Evolutionary conservation across 75 land plant genomes (phyloP).

Genomic region (Cupressus sempervirens): DNA sequence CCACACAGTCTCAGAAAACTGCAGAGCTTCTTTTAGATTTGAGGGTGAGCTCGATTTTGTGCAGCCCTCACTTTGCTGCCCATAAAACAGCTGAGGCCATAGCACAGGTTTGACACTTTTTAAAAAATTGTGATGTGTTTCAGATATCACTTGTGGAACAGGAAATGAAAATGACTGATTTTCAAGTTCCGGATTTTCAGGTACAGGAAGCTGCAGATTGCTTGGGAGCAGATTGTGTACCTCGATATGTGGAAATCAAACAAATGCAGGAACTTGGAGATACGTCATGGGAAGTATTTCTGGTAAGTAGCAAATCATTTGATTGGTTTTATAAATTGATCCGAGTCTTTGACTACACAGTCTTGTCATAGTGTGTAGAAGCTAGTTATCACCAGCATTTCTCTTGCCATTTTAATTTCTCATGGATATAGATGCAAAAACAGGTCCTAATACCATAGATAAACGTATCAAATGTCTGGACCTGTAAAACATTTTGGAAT

Average conservation of each 20-base stretch:
- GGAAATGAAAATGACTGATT: not conserved
- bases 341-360: not conserved
- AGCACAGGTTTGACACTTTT: slow-evolving; percentile 41
- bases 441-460: not conserved
- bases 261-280: slow-evolving; percentile 56
- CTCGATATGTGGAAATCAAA: slow-evolving; percentile 78
- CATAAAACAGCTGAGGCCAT: slow-evolving; percentile 60
- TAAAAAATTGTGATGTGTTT: not conserved
- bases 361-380: not conserved
- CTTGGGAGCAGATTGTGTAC: slow-evolving; percentile 79
- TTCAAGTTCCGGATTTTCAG: slow-evolving; percentile 29
- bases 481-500: not conserved
- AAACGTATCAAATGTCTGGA: not conserved
- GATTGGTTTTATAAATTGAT: not conserved
- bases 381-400: not conserved
- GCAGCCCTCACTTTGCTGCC: slow-evolving; percentile 55
- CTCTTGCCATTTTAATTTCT: not conserved
- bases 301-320: slow-evolving; percentile 15
- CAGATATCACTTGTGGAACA: not conserved
- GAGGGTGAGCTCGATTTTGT: slow-evolving; percentile 53
- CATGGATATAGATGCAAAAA: not conserved
- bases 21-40: slow-evolving; percentile 88
- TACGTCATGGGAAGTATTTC: slow-evolving; percentile 38
- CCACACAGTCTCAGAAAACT: slow-evolving; percentile 72
- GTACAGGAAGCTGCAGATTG: slow-evolving; percentile 97